Conservation (phyloP, 2,329 filamentous ascomycete species). For the Onygenales sp. region DNA sequence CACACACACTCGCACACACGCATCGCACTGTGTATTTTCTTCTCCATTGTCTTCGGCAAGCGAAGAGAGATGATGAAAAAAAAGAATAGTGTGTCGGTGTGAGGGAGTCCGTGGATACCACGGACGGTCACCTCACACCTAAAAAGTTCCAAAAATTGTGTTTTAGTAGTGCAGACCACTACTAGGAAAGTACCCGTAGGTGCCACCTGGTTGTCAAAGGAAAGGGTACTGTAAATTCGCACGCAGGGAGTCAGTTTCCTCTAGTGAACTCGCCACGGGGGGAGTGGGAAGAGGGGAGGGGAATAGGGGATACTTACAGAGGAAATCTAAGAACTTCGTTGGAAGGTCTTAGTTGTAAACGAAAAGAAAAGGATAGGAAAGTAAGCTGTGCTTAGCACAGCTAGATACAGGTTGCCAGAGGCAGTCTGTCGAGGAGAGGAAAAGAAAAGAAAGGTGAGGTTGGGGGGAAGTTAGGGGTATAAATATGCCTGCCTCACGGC, state of each 20-base stretch:
- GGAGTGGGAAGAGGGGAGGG: neutral
- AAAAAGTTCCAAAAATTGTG: slow-evolving; percentile 6
- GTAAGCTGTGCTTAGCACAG: neutral
- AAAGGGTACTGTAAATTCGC: neutral
- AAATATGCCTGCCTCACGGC: slow-evolving; percentile 7
- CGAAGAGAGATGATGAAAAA: slow-evolving; percentile 11
- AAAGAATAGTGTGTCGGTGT: slow-evolving; percentile 2
- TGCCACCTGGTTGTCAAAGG: slow-evolving; percentile 1
- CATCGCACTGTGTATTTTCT: slow-evolving; percentile 1
- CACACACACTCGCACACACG: neutral
- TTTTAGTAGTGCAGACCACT: slow-evolving; percentile 3
- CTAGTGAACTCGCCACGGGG: neutral
- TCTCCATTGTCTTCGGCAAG: slow-evolving; percentile 9
- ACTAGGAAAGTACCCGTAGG: slow-evolving; percentile 3
- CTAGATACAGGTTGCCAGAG: neutral
- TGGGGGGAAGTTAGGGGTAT: slow-evolving; percentile 2
- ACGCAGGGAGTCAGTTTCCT: neutral
- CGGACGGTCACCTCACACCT: neutral
- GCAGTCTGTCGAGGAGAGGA: slow-evolving; percentile 1
- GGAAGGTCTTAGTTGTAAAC: neutral
- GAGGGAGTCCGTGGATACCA: neutral
- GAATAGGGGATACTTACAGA: neutral
- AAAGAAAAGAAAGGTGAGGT: neutral
- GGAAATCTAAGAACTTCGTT: neutral
- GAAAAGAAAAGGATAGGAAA: neutral